Conservation (phyloP, 371 early-diverging fungal genomes). For the Mucor plumbeus region DNA sequence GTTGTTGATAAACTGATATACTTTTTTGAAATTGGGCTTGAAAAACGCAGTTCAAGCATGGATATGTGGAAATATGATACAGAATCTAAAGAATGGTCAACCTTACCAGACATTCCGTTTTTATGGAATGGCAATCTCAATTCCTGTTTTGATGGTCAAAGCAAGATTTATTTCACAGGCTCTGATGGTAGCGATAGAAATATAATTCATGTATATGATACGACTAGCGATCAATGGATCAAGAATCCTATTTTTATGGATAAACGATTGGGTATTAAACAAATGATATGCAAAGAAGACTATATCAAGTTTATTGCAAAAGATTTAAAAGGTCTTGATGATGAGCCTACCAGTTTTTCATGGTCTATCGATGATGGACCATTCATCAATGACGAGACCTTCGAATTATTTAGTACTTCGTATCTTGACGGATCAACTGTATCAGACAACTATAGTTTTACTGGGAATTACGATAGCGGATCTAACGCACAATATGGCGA, state of each 20-base stretch:
- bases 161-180: background rate
- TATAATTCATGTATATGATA: background rate
- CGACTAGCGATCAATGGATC: background rate
- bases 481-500: background rate
- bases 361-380: background rate
- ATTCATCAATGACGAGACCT: background rate
- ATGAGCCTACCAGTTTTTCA: background rate
- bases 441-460: background rate
- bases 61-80: background rate
- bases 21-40: background rate
- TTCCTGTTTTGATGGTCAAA: background rate
- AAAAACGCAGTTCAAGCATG: background rate
- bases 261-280: background rate
- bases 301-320: slow-evolving; percentile 1
- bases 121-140: background rate
- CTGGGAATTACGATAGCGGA: background rate
- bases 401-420: background rate
- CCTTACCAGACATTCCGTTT: background rate
- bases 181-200: background rate
- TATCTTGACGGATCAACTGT: background rate
- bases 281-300: background rate
- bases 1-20: background rate
- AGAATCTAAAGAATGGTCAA: background rate
- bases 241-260: background rate
- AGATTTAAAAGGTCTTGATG: background rate